Percentiles rank a stretch among this genome's conserved stretches.
phyloP scores from a whole-genome alignment of 768 basidiomycete genomes.

The Rhodotorula babjevae region DNA sequence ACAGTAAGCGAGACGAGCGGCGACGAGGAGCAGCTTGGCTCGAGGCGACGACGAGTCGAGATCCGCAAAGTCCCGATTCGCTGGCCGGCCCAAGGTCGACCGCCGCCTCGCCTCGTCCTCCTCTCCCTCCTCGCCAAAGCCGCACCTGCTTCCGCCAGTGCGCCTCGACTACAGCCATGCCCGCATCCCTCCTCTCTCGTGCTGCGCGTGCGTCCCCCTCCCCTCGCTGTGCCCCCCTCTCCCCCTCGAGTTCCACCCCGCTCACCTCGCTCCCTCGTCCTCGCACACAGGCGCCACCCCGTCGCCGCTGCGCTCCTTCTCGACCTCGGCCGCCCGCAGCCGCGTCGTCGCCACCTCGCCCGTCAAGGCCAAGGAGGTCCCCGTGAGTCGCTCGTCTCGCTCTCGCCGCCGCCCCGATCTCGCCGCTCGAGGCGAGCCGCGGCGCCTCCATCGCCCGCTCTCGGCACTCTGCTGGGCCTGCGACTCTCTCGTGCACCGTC shows the following conservation, averaged over 20 bases:
- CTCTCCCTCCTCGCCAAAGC: background rate
- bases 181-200: background rate
- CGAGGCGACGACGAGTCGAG: too few relatives aligned
- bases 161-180: background rate
- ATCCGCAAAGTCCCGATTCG: too few relatives aligned
- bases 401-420: background rate
- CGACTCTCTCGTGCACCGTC: background rate
- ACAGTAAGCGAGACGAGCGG: too few relatives aligned
- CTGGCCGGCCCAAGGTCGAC: too few relatives aligned
- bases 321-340: slow-evolving; percentile 18
- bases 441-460: background rate
- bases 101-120: too few relatives aligned
- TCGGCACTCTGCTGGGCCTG: too few relatives aligned
- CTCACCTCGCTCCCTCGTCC: background rate
- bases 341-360: slow-evolving; percentile 33
- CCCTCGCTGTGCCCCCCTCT: background rate
- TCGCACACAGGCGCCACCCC: slow-evolving; percentile 13
- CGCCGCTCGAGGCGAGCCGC: background rate
- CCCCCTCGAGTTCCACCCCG: too few relatives aligned
- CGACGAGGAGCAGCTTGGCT: too few relatives aligned
- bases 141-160: background rate
- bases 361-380: slow-evolving; percentile 38
- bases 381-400: slow-evolving; percentile 4
- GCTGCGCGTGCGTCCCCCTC: background rate
- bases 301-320: slow-evolving; percentile 17